Base-by-base conservation (phyloP, 495 filamentous ascomycete genomes). In the Hapsidospora chrysogenum region DNA sequence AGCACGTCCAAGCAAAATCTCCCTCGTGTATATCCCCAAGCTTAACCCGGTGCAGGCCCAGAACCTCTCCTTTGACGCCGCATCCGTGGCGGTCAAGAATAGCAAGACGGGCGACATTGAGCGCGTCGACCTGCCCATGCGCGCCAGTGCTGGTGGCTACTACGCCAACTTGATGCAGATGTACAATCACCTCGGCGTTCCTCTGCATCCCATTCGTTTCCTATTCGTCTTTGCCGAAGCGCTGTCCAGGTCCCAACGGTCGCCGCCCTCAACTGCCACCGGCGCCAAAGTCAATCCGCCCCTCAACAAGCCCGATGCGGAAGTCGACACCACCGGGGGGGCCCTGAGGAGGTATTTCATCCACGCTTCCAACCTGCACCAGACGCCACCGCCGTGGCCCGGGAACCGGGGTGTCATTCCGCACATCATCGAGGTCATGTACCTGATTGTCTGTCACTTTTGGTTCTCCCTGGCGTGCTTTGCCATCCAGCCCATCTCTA, bases 91-190 rank as follows among this genome's bases (percentile, higher is more conserved):
- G 13, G 35, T 61, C 13, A 47, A 43, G 14, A 45, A 49, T 31
- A 17, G 35, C 10, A 35, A 19, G 10, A 29, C 29, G 13, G 38
- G 31, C 23, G 33, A 6, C 14, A 34, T 32, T 26, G 41, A 58
- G 28, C 51, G 65, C 33, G 42, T 65, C 17, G 68, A 74, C 51
- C 43, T 74, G n/a, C 70, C 70, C 13, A 72, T 72, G 65, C 66
- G 68, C 23, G 60, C 61, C 2, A 66, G 72, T 34, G 61, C 64
- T 5, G 65, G 54, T 11, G 63, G 66, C 16, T 75, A 60, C 47
- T 69, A 74, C 35, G 51, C 51, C n/a, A 64, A 64, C 32, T 49
- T 74, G 28, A 56, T 47, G 17, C 51, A 53, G 2, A 67, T 74
- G 66, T 73, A 74, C 42, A 54, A 60, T 18, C 56, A 68, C 38